These are phyloP conservation scores for Aureobasidium namibiae DNA, from an alignment of 2,329 filamentous ascomycete genomes.

Conservation along the genomic window DNA sequence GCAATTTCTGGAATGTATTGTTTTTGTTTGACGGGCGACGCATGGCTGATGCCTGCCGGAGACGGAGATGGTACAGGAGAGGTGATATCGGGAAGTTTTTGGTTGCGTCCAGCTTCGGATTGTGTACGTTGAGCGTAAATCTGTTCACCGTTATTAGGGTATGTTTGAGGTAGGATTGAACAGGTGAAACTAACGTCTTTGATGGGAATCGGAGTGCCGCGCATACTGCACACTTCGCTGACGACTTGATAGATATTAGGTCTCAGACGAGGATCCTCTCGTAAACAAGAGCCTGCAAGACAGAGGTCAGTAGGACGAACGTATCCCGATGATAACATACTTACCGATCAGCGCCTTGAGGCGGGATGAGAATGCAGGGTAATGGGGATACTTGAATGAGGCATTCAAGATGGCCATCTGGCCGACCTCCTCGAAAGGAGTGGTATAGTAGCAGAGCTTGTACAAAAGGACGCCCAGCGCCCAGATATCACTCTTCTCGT, in stretches of 20 bases:
- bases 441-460: constrained; percentile 98
- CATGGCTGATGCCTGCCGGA: constrained; percentile 15
- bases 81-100: constrained; percentile 47
- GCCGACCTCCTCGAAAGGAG: constrained; percentile 94
- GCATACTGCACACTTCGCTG: constrained; percentile 79
- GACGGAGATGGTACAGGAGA: constrained; percentile 45
- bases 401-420: constrained; percentile 96
- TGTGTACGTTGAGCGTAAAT: constrained; percentile 49
- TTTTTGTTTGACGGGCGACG: constrained; percentile 57
- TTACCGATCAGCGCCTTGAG: constrained; percentile 84
- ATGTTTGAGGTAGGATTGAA: background rate
- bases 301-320: constrained; percentile 13
- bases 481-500: constrained; percentile 99
- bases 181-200: constrained; percentile 61
- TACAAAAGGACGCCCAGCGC: constrained; percentile 90
- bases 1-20: constrained; percentile 77
- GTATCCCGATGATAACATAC: constrained; percentile 19
- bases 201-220: constrained; percentile 76
- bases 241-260: constrained; percentile 95
- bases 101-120: constrained; percentile 54
- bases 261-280: constrained; percentile 67
- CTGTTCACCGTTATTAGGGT: constrained; percentile 25
- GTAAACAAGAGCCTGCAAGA: constrained; percentile 71
- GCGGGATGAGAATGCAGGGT: constrained; percentile 82
- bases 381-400: constrained; percentile 81